Evolutionary conservation across 768 basidiomycete species (phyloP), one percentile per base, ranked within the genome.

Genomic region (Sarcodon sp.): DNA sequence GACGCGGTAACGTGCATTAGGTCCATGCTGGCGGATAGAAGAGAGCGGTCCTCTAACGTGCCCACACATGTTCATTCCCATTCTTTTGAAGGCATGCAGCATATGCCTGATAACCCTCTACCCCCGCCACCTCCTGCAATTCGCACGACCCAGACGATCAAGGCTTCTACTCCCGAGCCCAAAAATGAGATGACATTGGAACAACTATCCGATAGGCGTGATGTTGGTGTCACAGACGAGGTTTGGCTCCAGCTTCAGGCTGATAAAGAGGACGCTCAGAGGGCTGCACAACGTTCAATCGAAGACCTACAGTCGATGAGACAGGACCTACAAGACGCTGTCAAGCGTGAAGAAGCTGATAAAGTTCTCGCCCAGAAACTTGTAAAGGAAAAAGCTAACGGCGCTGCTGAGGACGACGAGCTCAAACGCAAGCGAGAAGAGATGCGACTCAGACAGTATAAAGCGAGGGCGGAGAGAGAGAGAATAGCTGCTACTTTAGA

Each of bases 171-270:
- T 4, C 36, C 44, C 10, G 18, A 44, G 9, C 46, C 35, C 15
- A 31, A 33, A n/a, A 38, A 18, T 3, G 45, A 48, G 7, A 53
- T 47, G 21, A n/a, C 13, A 6, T 51, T 43, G 13, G 43, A 49
- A 6, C 13, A 15, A 45, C 45, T 34, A 38, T 51, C 32, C 4
- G 46, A 46, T 3, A 54, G 15, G 0, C 53, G 75, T 18, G 80
- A 81, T 57, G 43, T 66, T 15, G 80, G 73, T 0, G 76, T 82
- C 4, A 55, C 68, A 0, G 76, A 83, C 56, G 57, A 55, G 1
- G 57, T 69, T 9, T 82, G 81, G 81, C 27, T 53, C 8, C 64
- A 74, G 51, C 60, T 82, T 0, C 70, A 77, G 51, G 54, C 36
- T 3, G 70, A 67, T 53, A 68, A 66, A 48, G 51, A 53, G 43